Evolutionary conservation across 495 filamentous ascomycete species (phyloP).

Genomic region (Cladorrhinum samala): DNA sequence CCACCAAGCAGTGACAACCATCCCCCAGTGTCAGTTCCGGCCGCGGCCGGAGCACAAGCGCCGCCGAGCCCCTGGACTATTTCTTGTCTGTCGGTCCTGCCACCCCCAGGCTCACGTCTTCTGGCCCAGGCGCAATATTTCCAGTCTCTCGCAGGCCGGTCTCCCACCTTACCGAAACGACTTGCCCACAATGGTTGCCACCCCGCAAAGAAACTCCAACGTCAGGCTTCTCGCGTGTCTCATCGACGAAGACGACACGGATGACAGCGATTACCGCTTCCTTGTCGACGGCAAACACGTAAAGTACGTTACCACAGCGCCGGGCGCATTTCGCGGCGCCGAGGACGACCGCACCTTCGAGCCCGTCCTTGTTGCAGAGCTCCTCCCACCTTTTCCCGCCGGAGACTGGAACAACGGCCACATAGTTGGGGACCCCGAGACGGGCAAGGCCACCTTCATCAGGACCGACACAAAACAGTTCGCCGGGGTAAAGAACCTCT

Average conservation of each 20-base stretch:
- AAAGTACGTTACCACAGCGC: slow-evolving; percentile 13
- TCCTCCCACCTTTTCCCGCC: slow-evolving; percentile 19
- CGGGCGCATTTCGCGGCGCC: background rate
- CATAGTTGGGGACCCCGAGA: slow-evolving; percentile 11
- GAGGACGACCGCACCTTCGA: slow-evolving; percentile 12
- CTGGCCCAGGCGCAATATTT: too few species aligned
- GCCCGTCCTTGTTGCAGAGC: slow-evolving; percentile 8
- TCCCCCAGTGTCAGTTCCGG: too few species aligned
- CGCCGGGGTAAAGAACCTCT: slow-evolving; percentile 14
- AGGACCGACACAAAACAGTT: slow-evolving; percentile 2
- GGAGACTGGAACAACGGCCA: slow-evolving; percentile 25
- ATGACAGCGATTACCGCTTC: slow-evolving; percentile 13
- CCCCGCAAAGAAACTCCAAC: slow-evolving; percentile 14
- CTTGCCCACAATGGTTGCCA: too few species aligned
- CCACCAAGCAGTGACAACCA: too few species aligned
- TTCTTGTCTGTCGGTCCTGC: too few species aligned
- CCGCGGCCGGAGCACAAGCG: too few species aligned
- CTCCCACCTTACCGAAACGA: too few species aligned
- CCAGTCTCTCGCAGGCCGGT: too few species aligned
- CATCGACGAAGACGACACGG: slow-evolving; percentile 4
- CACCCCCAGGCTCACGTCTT: too few species aligned
- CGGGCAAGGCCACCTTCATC: slow-evolving; percentile 10
- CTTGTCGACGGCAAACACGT: slow-evolving; percentile 14
- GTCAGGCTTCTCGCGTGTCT: slow-evolving; percentile 11
- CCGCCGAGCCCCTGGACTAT: too few species aligned